Conservation (phyloP, 805 yeast species). For the Zygotorulaspora chibaensis region DNA sequence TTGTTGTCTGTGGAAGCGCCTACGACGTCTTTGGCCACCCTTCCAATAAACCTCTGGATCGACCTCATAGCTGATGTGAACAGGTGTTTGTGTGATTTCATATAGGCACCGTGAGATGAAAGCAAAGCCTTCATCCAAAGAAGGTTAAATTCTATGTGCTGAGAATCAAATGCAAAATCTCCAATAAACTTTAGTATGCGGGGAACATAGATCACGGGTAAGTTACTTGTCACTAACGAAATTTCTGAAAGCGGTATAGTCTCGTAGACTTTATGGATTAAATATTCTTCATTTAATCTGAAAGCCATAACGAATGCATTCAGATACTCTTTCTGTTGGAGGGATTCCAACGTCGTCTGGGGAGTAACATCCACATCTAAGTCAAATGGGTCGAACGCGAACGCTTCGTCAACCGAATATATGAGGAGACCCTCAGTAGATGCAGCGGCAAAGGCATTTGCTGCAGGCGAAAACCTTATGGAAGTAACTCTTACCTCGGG, state of each 20-base stretch:
- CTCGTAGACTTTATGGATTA: conserved; percentile 73
- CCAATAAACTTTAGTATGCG: conserved; percentile 68
- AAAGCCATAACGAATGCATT: conserved; percentile 88
- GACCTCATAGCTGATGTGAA: conserved; percentile 63
- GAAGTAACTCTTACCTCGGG: conserved; percentile 82
- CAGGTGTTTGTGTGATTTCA: conserved; percentile 55
- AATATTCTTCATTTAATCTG: conserved; percentile 75
- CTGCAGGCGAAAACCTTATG: conserved; percentile 83
- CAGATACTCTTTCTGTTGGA: conserved; percentile 55
- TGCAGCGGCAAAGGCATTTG: conserved; percentile 87
- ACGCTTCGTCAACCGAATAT: conserved; percentile 69
- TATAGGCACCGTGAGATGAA: conserved; percentile 71
- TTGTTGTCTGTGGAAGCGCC: conserved; percentile 49
- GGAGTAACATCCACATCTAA: conserved; percentile 91
- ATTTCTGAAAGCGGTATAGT: conserved; percentile 67
- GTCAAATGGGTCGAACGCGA: conserved; percentile 90
- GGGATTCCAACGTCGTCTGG: conserved; percentile 57
- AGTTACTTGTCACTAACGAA: conserved; percentile 54
- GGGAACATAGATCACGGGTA: conserved; percentile 75
- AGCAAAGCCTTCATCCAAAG: conserved; percentile 73
- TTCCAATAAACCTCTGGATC: conserved; percentile 67
- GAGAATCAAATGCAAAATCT: conserved; percentile 59
- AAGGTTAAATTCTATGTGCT: conserved; percentile 79
- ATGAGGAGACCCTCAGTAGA: conserved; percentile 89
- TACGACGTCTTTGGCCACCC: conserved; percentile 72